Conservation (phyloP, 768 basidiomycete species). For the Crepidotus variabilis region DNA sequence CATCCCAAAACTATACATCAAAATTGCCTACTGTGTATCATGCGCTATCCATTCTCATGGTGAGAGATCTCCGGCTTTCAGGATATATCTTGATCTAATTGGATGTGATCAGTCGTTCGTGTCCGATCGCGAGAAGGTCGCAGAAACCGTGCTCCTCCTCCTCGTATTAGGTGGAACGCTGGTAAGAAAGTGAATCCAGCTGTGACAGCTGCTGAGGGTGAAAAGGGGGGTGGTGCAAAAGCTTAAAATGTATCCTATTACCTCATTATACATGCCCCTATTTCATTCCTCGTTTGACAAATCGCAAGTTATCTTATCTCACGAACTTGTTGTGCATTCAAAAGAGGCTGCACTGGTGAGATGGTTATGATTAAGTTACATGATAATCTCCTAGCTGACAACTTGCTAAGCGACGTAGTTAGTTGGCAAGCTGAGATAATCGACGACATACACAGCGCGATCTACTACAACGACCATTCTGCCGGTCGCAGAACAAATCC, state of each 20-base stretch:
- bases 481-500: too few species aligned
- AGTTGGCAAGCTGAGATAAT: too few species aligned
- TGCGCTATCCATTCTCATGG: conserved; percentile 99
- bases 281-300: background rate
- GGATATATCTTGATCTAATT: background rate
- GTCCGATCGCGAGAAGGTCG: conserved; percentile 95
- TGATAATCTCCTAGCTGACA: too few species aligned
- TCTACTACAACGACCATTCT: too few species aligned
- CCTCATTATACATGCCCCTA: background rate
- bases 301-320: background rate
- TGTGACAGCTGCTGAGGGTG: conserved; percentile 89
- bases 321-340: too few species aligned
- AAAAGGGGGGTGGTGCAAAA: conserved; percentile 47
- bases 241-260: conserved; percentile 35
- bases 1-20: conserved; percentile 97
- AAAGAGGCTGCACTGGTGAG: too few species aligned
- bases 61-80: conserved; percentile 31
- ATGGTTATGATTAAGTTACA: too few species aligned
- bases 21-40: conserved; percentile 97
- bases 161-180: conserved; percentile 93
- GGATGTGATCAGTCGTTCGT: conserved; percentile 77
- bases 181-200: conserved; percentile 96
- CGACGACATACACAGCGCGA: too few species aligned
- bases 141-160: conserved; percentile 96
- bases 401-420: too few species aligned